Conservation (phyloP, 176 grass and related monocot species). For the Oropetium thomaeum region DNA sequence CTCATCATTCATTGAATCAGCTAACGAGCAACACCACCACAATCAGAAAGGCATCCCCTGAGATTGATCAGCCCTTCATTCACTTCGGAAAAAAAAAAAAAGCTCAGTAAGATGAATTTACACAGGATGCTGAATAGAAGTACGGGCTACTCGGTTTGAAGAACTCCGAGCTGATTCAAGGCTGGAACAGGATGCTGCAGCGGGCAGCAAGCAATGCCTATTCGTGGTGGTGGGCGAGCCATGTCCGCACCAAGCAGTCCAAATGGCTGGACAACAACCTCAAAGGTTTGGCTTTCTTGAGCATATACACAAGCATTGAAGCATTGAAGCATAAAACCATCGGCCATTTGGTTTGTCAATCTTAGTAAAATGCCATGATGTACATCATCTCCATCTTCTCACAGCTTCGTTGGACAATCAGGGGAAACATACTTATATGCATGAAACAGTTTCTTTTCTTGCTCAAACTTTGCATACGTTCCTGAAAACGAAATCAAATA, state of each 20-base stretch:
- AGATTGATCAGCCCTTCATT: neutral
- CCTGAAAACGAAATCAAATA: neutral
- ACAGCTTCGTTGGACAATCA: neutral
- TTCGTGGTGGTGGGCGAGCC: slow-evolving; percentile 94
- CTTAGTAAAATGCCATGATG: neutral
- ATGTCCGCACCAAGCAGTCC: slow-evolving; percentile 85
- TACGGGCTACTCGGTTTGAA: neutral
- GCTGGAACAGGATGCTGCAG: slow-evolving; percentile 52
- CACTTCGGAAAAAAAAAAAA: neutral
- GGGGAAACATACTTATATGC: neutral
- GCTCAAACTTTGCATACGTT: neutral
- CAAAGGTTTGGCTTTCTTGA: slow-evolving; percentile 45
- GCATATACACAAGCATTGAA: no score
- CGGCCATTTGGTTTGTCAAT: neutral
- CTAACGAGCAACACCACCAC: neutral
- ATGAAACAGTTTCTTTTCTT: neutral
- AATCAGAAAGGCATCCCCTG: neutral
- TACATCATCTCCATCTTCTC: neutral
- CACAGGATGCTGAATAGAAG: neutral
- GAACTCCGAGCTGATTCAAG: neutral
- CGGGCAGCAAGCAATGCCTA: slow-evolving; percentile 82
- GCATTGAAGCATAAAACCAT: no score
- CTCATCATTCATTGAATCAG: neutral
- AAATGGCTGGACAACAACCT: slow-evolving; percentile 94
- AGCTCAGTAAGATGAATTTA: neutral